These are phyloP conservation scores for Parasarocladium wereldwijsianum DNA, from an alignment of 2,329 filamentous ascomycete species.

Conservation along the genomic window DNA sequence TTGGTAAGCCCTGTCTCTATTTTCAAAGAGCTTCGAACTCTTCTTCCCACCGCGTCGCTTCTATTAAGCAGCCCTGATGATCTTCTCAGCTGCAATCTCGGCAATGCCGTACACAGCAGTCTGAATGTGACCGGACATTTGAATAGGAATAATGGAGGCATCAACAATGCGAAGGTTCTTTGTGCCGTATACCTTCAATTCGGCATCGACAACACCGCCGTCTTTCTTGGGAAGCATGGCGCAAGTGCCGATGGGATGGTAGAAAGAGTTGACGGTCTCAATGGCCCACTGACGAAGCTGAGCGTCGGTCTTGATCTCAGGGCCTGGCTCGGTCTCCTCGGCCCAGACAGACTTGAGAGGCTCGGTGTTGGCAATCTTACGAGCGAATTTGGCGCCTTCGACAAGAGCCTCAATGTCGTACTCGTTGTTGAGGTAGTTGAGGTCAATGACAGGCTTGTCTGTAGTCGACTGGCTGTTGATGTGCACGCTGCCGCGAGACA, in stretches of 20 bases:
- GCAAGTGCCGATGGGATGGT: constrained; percentile 33
- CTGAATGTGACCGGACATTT: constrained; percentile 7
- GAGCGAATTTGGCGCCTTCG: constrained; percentile 26
- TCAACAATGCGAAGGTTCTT: constrained; percentile 8
- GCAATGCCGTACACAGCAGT: constrained; percentile 8
- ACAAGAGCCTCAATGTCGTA: constrained; percentile 40
- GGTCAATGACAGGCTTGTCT: constrained; percentile 30
- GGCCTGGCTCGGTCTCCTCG: constrained; percentile 1
- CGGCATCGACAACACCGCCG: constrained; percentile 17
- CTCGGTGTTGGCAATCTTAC: constrained; percentile 16
- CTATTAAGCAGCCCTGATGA: constrained; percentile 2
- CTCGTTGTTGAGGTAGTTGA: constrained; percentile 39
- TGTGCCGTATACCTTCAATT: constrained; percentile 7
- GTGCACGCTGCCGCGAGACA: constrained; percentile 42
- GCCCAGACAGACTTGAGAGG: constrained; percentile 17
- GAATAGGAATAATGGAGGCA: constrained; percentile 8
- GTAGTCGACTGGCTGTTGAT: constrained; percentile 22
- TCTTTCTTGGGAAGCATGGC: constrained; percentile 29
- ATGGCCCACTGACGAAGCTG: constrained; percentile 18
- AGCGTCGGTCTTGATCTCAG: constrained; percentile 19
- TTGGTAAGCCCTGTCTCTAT: too few species aligned
- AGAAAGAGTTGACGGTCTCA: constrained; percentile 14
- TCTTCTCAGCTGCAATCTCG: constrained; percentile 6
- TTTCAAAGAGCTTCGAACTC: too few species aligned
- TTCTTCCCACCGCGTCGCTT: too few species aligned